Percentiles rank a stretch among this genome's conserved stretches.
Conservation (phyloP, 192 early-diverging fungal genomes). For the Phlyctochytrium planicorne region DNA sequence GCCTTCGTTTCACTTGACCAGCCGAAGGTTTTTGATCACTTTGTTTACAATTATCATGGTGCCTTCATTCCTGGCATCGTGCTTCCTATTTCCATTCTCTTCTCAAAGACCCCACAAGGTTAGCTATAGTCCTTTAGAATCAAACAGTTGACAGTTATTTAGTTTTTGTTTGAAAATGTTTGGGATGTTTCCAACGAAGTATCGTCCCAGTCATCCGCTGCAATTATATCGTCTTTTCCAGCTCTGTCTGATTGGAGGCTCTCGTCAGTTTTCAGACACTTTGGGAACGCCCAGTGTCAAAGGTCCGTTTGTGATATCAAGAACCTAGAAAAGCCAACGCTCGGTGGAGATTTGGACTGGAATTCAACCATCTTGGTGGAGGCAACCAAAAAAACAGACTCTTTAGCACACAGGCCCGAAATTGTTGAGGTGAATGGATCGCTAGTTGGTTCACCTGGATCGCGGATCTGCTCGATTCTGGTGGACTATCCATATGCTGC, state of each 20-base stretch:
- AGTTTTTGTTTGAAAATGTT: slow-evolving; percentile 20
- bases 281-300: too few species aligned
- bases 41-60: slow-evolving; percentile 12
- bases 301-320: too few species aligned
- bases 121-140: neutral
- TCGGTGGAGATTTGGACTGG: too few species aligned
- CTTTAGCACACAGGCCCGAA: too few species aligned
- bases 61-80: slow-evolving; percentile 1
- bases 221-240: slow-evolving; percentile 3
- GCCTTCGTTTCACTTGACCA: slow-evolving; percentile 28
- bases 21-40: slow-evolving; percentile 14
- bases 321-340: too few species aligned
- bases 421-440: neutral
- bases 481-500: neutral
- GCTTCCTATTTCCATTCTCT: slow-evolving; percentile 29
- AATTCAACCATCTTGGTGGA: too few species aligned
- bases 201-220: slow-evolving; percentile 1
- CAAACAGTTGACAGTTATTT: neutral
- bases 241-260: neutral
- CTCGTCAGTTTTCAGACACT: too few species aligned
- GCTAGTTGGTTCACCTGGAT: neutral
- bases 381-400: too few species aligned
- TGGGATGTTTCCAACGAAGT: slow-evolving; percentile 16
- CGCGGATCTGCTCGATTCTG: neutral
- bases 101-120: slow-evolving; percentile 25